Evolutionary conservation across 495 filamentous ascomycete genomes (phyloP), one percentile per base, ranked within the genome.

Genomic region (Aspergillus baeticus): DNA sequence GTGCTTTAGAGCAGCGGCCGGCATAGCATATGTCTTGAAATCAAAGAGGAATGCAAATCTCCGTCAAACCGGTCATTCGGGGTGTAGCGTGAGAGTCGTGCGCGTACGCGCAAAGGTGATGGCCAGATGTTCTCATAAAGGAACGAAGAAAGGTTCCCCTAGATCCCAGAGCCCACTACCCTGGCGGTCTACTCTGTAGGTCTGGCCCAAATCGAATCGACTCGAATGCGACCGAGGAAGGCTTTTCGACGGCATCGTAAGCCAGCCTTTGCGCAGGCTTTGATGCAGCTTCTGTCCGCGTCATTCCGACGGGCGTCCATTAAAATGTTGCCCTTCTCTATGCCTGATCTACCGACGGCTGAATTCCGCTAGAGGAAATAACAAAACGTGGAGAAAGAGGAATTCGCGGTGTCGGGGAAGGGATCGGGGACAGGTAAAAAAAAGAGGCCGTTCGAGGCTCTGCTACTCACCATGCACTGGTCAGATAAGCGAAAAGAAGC

Each of bases 401-500:
- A 58, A 47, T 39, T 58, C 50, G 57, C 54, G 57, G 46, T 29
- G 35, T 47, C 36, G 38, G 52, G 51, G 22, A 38, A 51, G 50
- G 35, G 46, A 53, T 55, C 55, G 60, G 58, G 54, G 58, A 45
- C 55, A 59, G 49, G 58, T 50, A 53, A 61, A 54, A 41, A 37
- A 35, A 57, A 56, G 52, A 59, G 60, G 41, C 50, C 54, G 54
- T 63, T 57, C 54, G 54, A 57, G 54, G 45, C 55, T 63, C 65
- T 55, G 56, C 57, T 67, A 68, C 65, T 68, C 60, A 68, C 65
- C 62, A 61, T 57, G 56, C 50, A 62, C 57, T 60, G 59, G 64
- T 54, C 63, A 65, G 61, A 65, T 63, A 65, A 68, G 63, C 58
- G 55, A 62, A 62, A 63, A 63, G 59, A 63, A 63, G 63, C 59